Evolutionary conservation across 352 stramenopile species (phyloP).

Genomic region (Pythium dissimile): DNA sequence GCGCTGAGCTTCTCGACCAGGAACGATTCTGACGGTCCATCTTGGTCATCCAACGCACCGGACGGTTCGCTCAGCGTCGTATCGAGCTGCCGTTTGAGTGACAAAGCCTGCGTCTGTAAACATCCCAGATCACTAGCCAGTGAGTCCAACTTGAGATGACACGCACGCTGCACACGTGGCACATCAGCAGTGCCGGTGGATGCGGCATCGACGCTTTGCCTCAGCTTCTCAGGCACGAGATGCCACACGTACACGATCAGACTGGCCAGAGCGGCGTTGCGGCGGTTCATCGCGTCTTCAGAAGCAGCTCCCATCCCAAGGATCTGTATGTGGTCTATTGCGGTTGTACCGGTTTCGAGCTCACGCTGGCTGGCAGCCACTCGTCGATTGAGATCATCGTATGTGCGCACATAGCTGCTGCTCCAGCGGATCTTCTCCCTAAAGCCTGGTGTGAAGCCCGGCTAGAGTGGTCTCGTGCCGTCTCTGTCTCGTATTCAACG

Average conservation of each 20-base stretch:
- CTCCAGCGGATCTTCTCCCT: slow-evolving; percentile 19
- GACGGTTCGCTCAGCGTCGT: background rate
- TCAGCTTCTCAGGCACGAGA: background rate
- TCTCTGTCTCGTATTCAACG: background rate
- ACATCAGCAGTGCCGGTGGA: background rate
- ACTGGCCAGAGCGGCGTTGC: slow-evolving; percentile 35
- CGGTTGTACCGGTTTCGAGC: slow-evolving; percentile 9
- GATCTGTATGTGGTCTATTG: slow-evolving; percentile 34
- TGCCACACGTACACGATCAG: slow-evolving; percentile 29
- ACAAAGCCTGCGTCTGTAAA: background rate
- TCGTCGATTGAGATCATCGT: slow-evolving; percentile 16
- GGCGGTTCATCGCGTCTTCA: slow-evolving; percentile 25
- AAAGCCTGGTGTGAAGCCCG: background rate
- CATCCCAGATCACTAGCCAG: background rate
- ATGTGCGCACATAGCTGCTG: slow-evolving; percentile 1
- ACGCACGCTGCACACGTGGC: background rate
- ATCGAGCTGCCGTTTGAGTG: background rate
- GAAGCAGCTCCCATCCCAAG: slow-evolving; percentile 34
- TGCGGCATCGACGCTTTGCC: background rate
- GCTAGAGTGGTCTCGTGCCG: background rate
- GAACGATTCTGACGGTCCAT: background rate
- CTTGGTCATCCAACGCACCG: background rate
- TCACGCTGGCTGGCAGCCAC: slow-evolving; percentile 29
- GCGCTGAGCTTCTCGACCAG: background rate
- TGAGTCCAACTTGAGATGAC: background rate